Percentiles rank a stretch among this genome's conserved stretches.
phyloP scores from a whole-genome alignment of 1,139 yeast species.

The Protomyces lactucae-debilis region DNA sequence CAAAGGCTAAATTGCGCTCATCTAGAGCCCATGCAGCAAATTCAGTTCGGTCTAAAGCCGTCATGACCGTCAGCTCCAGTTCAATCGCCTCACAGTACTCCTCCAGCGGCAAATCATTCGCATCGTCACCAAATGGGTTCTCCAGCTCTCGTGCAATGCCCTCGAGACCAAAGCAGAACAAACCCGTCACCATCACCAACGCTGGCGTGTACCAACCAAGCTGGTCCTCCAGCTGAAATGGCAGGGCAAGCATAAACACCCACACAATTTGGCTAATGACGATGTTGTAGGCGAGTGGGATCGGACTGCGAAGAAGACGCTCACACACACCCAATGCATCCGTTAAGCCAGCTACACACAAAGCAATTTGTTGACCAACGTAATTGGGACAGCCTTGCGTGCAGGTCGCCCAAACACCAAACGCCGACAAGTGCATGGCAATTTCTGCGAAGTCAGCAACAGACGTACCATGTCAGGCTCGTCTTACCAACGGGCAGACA shows the following conservation, averaged over 20 bases:
- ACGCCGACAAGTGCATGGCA: not conserved
- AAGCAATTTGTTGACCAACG: not conserved
- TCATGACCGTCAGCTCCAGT: not conserved
- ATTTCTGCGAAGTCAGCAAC: not conserved
- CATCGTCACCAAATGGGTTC: conserved; percentile 3
- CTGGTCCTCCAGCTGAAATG: conserved; percentile 30
- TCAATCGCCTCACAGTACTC: conserved; percentile 3
- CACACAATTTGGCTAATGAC: conserved; percentile 31
- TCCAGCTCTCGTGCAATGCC: conserved; percentile 1
- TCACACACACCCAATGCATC: conserved; percentile 19
- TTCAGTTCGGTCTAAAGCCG: not conserved
- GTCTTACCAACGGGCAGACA: not conserved
- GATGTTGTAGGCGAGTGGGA: conserved; percentile 32
- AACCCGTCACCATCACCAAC: conserved; percentile 30
- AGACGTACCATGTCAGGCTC: too few relatives aligned
- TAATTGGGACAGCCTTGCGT: not conserved
- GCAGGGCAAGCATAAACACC: conserved; percentile 32
- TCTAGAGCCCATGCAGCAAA: not conserved
- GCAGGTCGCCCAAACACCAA: not conserved
- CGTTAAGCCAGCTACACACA: not conserved
- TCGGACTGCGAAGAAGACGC: conserved; percentile 31
- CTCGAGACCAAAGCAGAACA: conserved; percentile 28
- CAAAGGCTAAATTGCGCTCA: not conserved
- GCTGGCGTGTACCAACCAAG: conserved; percentile 32
- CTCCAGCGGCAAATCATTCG: not conserved